Conservation (phyloP, 768 basidiomycete species). For the Cubamyces sp. region DNA sequence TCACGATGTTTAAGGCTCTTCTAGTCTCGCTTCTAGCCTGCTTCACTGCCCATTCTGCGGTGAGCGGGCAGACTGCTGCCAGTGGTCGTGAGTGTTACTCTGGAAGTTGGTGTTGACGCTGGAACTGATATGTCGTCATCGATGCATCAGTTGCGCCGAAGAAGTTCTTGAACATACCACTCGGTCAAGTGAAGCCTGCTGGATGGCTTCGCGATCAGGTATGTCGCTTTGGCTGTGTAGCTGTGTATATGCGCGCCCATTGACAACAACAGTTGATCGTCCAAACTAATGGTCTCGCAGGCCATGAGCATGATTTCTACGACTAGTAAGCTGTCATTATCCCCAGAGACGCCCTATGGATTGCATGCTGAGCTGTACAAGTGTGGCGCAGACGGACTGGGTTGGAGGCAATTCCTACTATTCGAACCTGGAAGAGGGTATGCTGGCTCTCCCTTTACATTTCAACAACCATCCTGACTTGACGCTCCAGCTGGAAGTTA, state of each 20-base stretch:
- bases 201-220: slow-evolving; percentile 41
- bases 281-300: slow-evolving; percentile 41
- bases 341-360: too few species aligned
- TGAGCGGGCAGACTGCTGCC: slow-evolving; percentile 5
- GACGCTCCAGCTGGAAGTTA: slow-evolving; percentile 52
- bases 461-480: background rate
- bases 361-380: slow-evolving; percentile 6
- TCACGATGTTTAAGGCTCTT: slow-evolving; percentile 13
- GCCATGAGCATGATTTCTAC: slow-evolving; percentile 43
- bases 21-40: slow-evolving; percentile 18
- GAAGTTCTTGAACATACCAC: slow-evolving; percentile 35
- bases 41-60: background rate
- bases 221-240: background rate
- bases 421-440: slow-evolving; percentile 42
- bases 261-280: slow-evolving; percentile 32
- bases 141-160: slow-evolving; percentile 33
- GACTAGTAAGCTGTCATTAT: slow-evolving; percentile 33
- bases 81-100: slow-evolving; percentile 14
- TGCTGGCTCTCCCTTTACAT: background rate
- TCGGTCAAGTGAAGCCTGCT: slow-evolving; percentile 35
- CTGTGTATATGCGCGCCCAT: background rate
- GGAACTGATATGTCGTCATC: background rate
- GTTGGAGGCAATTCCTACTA: slow-evolving; percentile 40
- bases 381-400: slow-evolving; percentile 41
- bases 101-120: background rate